A percentile compares a stretch with the other conserved stretches of the same genome.
Conservation (phyloP, 2,329 filamentous ascomycete genomes). For the Raffaelea deltoideospora region DNA sequence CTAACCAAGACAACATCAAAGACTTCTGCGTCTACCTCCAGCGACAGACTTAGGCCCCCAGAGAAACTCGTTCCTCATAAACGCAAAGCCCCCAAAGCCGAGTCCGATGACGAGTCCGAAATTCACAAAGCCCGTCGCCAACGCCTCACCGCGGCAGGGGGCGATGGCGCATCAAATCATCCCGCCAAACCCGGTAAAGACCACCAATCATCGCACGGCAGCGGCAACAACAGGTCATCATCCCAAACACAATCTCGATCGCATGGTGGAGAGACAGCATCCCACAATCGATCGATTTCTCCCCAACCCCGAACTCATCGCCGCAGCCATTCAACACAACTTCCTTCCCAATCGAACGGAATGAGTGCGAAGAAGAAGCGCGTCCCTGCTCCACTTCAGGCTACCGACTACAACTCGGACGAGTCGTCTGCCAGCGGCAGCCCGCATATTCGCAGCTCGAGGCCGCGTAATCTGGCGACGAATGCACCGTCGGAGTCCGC, state of each 20-base stretch:
- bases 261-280: constrained; percentile 18
- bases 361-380: constrained; percentile 45
- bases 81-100: constrained; percentile 35
- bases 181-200: constrained; percentile 2
- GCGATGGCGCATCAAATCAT: constrained; percentile 16
- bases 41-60: constrained; percentile 26
- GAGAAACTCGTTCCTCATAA: constrained; percentile 34
- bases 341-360: constrained; percentile 40
- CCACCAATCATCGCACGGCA: constrained; percentile 10
- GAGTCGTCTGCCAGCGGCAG: constrained; percentile 47
- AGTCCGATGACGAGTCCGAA: constrained; percentile 44
- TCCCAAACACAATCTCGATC: too few relatives aligned
- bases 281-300: constrained; percentile 40
- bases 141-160: constrained; percentile 26
- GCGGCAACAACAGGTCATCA: constrained; percentile 2
- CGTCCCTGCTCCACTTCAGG: constrained; percentile 43
- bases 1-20: constrained; percentile 23
- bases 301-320: constrained; percentile 44
- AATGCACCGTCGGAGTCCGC: constrained; percentile 42
- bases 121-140: constrained; percentile 37
- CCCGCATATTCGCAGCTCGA: constrained; percentile 42
- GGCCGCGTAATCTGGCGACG: constrained; percentile 38
- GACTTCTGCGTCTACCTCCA: too few relatives aligned
- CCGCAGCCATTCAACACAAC: constrained; percentile 49
- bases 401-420: constrained; percentile 53